Base-by-base conservation (phyloP, 148 eudicot species). In the Rhododendron mucronatum region DNA sequence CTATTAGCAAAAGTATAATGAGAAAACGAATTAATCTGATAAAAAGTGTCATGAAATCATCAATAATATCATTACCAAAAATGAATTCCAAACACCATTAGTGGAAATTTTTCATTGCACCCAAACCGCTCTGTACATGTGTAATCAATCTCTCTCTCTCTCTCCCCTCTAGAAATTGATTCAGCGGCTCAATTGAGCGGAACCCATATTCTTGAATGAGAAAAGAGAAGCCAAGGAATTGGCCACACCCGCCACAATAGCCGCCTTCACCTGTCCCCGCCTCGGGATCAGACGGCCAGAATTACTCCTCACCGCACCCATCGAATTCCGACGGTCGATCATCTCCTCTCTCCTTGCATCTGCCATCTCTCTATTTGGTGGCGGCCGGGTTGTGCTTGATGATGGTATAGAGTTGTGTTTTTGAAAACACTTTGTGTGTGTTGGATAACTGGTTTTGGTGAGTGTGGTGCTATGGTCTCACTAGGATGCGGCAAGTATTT, bases 221-320 rank as follows among this genome's bases (percentile, higher is more conserved):
- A 47, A 59, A 76, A 53, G n/a, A 37, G 90, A 87, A 23, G 87
- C 88, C 50, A 89, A 37, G 28, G 87, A 89, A 39, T 85, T 65
- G 69, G 90, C 90, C 30, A 91, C 82, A 23, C 89, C 87, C 47
- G n/a, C 76, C 7, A 88, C 90, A 35, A 91, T 89, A 15, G 78
- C 87, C 45, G 13, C 81, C 83, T 88, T 88, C 50, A 91, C 91
- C 85, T 89, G 91, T 6, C 92, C 92, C 18, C 92, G 85, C 85
- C 86, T 87, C 0, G 92, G 92, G 48, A 82, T 83, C 85, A 41
- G 78, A 88, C 90, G 91, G 84, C 87, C 74, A 50, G 63, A 71
- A 73, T 61, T 30, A 10, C 7, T 65, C 86, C 79, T 90, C 37
- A 80, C 53, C 18, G 51, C 82, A 30, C 50, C 12, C 12, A 47